Evolutionary conservation across 2,329 filamentous ascomycete genomes (phyloP), one percentile per base, ranked within the genome.

Genomic region (Botrytis fragariae): DNA sequence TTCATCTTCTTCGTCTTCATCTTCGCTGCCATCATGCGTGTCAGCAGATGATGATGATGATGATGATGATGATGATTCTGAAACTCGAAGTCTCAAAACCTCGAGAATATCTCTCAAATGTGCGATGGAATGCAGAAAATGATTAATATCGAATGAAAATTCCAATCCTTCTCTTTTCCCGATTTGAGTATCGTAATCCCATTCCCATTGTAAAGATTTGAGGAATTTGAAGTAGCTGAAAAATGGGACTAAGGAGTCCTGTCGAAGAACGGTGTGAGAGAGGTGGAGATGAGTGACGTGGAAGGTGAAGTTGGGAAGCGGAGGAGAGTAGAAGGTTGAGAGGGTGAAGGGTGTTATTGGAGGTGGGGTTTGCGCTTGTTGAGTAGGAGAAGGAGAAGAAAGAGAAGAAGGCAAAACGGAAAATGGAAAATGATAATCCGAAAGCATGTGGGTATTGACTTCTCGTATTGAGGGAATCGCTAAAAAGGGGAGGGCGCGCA

Each of bases 391-490:
- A 18, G 16, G 6, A 20, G 61, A 20, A 16, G 39, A 4, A 14
- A 32, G 22, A 44, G 39, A 45, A 20, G 61, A 39, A 22, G 25
- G 7, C 6, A 4, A 20, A 37, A 10, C 35, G 4, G 22, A 39
- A 16, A 35, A 67, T 35, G 63, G 63, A 39, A 67, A 72, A 37
- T 67, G 61, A 45, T 37, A 72, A 51, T 72, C 70, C 32, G 70
- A 72, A 12, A 72, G 64, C 70, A 72, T 72, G 29, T 72, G 70
- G 18, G 60, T 62, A 10, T 37, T 14, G n/a, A 72, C 61, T 16
- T 45, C 65, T 1, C 61, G 70, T 9, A 72, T 51, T 6, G 70
- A 72, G 2, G 70, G 70, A 20, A 72, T 45, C 5, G 61, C 51
- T 7, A 72, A 29, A 29, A 72, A 72, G 14, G 70, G 70, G n/a